Conservation (phyloP, 2,329 filamentous ascomycete genomes). For the Rachicladosporium sp. region DNA sequence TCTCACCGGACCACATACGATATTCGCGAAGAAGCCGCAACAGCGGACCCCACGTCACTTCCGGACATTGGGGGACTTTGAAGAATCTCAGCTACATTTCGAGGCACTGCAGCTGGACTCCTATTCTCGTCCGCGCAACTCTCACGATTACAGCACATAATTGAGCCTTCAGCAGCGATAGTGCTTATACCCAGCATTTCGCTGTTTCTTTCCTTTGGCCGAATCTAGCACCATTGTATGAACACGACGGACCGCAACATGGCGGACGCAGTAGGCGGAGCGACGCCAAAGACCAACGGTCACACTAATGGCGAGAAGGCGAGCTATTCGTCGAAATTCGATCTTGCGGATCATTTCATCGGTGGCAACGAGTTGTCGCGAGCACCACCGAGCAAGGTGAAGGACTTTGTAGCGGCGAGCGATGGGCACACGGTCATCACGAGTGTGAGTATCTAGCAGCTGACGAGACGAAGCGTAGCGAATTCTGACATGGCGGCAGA, state of each 20-base stretch:
- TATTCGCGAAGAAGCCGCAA: no score
- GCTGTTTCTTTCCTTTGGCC: no score
- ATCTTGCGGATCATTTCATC: slow-evolving; percentile 86
- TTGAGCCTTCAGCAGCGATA: no score
- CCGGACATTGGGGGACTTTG: no score
- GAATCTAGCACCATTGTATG: no score
- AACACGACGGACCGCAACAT: slow-evolving; percentile 11
- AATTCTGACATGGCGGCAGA: slow-evolving; percentile 40
- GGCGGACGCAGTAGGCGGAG: slow-evolving; percentile 30
- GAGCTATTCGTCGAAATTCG: slow-evolving; percentile 68
- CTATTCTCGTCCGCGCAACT: no score
- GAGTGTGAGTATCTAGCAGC: slow-evolving; percentile 53
- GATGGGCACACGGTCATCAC: slow-evolving; percentile 97
- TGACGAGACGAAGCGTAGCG: slow-evolving; percentile 9
- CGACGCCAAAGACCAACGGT: slow-evolving; percentile 10
- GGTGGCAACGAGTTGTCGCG: slow-evolving; percentile 79
- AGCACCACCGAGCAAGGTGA: slow-evolving; percentile 74
- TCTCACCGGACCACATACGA: no score
- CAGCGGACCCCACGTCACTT: no score
- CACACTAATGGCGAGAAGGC: slow-evolving; percentile 41
- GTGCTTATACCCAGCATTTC: no score
- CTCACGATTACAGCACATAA: no score
- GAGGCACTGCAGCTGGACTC: no score
- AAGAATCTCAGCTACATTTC: no score
- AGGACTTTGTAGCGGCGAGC: slow-evolving; percentile 84